Percentiles rank a stretch among this genome's conserved stretches.
Evolutionary conservation across 1,284 basidiomycete species (phyloP).

Genomic region (Golubevia sp.): DNA sequence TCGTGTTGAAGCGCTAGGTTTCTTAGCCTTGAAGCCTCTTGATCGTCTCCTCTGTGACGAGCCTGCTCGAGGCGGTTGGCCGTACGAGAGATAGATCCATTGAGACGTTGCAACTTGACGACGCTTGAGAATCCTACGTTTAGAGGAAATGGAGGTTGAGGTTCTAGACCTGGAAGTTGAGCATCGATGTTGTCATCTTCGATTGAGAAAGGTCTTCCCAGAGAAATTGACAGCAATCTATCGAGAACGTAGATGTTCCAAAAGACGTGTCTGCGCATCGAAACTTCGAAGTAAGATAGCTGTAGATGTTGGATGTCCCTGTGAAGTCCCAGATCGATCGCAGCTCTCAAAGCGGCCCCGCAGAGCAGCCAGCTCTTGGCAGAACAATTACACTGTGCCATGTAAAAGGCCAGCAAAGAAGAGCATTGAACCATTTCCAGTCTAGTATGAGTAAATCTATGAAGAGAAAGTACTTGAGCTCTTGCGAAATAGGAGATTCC

Average conservation of each 20-base stretch:
- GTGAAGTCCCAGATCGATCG: conserved; percentile 11
- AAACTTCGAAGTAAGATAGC: not conserved
- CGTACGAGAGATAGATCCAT: conserved; percentile 2
- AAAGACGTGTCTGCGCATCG: conserved; percentile 6
- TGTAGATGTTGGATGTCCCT: not conserved
- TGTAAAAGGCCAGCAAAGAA: conserved; percentile 11
- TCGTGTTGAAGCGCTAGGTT: conserved; percentile 1
- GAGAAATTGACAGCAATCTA: conserved; percentile 1
- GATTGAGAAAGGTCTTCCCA: conserved; percentile 10
- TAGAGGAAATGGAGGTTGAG: not conserved
- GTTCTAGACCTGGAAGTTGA: not conserved
- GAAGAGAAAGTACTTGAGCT: conserved; percentile 5
- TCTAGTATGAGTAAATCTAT: not conserved
- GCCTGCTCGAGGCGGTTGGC: conserved; percentile 2
- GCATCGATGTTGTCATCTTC: conserved; percentile 11
- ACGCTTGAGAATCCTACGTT: conserved; percentile 4
- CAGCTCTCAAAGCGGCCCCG: conserved; percentile 8
- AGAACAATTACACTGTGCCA: conserved; percentile 3
- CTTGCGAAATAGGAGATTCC: conserved; percentile 4
- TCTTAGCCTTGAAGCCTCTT: not conserved
- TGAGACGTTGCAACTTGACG: not conserved
- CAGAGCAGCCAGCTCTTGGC: conserved; percentile 8
- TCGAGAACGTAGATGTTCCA: conserved; percentile 16
- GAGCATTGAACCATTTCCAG: not conserved
- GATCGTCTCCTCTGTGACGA: not conserved